Conservation (phyloP, 345 rosid genomes). For the Pistacia integerrima region DNA sequence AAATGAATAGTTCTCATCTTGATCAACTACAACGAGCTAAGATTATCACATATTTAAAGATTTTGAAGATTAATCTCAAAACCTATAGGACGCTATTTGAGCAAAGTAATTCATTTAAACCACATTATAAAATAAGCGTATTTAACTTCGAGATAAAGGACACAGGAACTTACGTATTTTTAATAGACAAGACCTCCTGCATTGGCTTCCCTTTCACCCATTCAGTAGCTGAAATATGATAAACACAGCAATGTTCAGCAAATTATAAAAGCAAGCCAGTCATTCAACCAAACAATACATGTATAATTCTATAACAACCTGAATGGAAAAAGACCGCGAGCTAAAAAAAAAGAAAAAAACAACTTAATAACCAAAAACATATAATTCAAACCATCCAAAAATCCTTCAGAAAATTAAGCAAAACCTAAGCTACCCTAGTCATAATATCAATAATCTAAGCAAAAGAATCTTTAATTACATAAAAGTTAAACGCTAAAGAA, state of each 20-base stretch:
- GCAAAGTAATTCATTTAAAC: neutral
- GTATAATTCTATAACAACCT: neutral
- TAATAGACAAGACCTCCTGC: conserved; percentile 89
- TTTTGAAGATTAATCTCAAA: neutral
- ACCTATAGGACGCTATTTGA: neutral
- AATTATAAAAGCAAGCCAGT: neutral
- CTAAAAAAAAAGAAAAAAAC: too few relatives aligned
- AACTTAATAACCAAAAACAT: neutral
- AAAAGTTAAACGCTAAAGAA: too few relatives aligned
- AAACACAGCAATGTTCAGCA: neutral
- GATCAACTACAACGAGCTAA: neutral
- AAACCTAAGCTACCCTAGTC: too few relatives aligned
- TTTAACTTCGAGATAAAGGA: neutral
- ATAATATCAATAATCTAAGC: too few relatives aligned
- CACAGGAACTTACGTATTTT: conserved; percentile 73
- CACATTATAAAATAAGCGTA: neutral
- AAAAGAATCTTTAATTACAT: too few relatives aligned
- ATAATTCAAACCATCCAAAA: too few relatives aligned
- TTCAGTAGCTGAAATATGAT: conserved; percentile 68
- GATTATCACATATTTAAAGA: neutral
- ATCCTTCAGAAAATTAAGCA: too few relatives aligned
- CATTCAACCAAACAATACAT: neutral
- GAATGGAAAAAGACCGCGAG: neutral
- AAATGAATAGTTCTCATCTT: too few relatives aligned
- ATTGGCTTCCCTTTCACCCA: conserved; percentile 98